Conservation (phyloP, 345 rosid species). For the Camelina neglecta region DNA sequence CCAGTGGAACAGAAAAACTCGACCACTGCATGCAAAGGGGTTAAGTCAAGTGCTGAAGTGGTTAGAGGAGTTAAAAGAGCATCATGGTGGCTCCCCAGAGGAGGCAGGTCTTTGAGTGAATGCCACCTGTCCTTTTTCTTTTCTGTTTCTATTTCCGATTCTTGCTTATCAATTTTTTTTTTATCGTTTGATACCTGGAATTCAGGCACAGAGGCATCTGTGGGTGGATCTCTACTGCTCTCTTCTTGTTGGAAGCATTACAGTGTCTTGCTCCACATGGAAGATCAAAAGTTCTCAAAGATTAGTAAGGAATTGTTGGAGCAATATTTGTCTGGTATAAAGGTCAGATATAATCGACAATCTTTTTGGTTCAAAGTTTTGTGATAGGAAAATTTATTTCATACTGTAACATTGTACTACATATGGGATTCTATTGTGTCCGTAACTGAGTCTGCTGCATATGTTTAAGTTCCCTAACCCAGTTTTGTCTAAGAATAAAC, state of each 20-base stretch:
- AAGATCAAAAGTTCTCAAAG: constrained; percentile 66
- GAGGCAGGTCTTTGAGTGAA: constrained; percentile 67
- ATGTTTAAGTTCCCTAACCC: constrained; percentile 8
- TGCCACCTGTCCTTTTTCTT: constrained; percentile 32
- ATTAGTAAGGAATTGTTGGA: constrained; percentile 66
- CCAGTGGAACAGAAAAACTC: constrained; percentile 87
- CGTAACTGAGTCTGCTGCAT: constrained; percentile 9
- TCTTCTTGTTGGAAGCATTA: constrained; percentile 95
- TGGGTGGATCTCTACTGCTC: constrained; percentile 59
- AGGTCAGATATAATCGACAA: constrained; percentile 54
- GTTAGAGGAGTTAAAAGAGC: constrained; percentile 64
- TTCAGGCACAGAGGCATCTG: constrained; percentile 50
- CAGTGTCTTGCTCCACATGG: constrained; percentile 68
- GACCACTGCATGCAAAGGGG: constrained; percentile 83
- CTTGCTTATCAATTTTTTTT: constrained; percentile 37
- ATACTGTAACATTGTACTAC: background rate
- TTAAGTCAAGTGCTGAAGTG: constrained; percentile 77
- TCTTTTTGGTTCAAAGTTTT: constrained; percentile 3
- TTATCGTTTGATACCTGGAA: constrained; percentile 29
- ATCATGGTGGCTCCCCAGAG: constrained; percentile 51
- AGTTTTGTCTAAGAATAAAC: constrained; percentile 15
- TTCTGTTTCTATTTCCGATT: constrained; percentile 33
- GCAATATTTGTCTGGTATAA: constrained; percentile 77
- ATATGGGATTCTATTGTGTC: constrained; percentile 12
- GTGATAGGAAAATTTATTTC: constrained; percentile 9